These are phyloP conservation scores for Neonectria ditissima DNA, from an alignment of 2,329 filamentous ascomycete species.

Conservation along the genomic window DNA sequence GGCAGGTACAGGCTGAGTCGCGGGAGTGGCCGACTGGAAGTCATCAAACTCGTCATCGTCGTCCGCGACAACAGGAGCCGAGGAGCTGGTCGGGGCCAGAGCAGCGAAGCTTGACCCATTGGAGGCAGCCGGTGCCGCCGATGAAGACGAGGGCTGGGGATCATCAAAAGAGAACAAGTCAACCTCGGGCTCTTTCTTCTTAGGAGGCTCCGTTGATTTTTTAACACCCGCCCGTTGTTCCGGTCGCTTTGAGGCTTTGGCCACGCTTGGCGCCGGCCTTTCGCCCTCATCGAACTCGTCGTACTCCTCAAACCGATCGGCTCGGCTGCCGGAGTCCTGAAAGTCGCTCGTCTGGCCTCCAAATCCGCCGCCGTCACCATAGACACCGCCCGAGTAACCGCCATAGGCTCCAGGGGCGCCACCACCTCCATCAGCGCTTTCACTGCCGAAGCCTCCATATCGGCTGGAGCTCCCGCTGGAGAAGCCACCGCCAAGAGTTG, in stretches of 20 bases:
- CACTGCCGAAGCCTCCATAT: conserved; percentile 93
- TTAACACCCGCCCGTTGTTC: conserved; percentile 50
- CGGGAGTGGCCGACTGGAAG: conserved; percentile 87
- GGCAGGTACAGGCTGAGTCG: conserved; percentile 59
- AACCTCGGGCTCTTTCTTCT: conserved; percentile 88
- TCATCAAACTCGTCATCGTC: conserved; percentile 97
- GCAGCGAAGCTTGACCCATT: conserved; percentile 61
- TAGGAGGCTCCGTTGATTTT: conserved; percentile 72
- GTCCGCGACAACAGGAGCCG: conserved; percentile 54
- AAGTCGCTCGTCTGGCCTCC: conserved; percentile 82
- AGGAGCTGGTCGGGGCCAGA: conserved; percentile 48
- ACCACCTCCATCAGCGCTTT: conserved; percentile 66
- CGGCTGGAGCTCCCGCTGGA: conserved; percentile 64
- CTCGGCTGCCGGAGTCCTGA: conserved; percentile 68
- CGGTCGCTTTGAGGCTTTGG: conserved; percentile 55
- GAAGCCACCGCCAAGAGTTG: conserved; percentile 69
- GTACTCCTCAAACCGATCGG: conserved; percentile 93
- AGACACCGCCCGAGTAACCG: conserved; percentile 79
- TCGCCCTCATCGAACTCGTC: conserved; percentile 91
- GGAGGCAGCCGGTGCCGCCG: conserved; percentile 59
- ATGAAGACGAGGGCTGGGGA: conserved; percentile 64
- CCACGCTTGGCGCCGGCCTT: conserved; percentile 58
- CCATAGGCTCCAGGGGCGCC: conserved; percentile 58
- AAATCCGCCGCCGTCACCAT: conserved; percentile 95
- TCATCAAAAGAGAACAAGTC: conserved; percentile 96